Evolutionary conservation across 2,329 filamentous ascomycete genomes (phyloP), one percentile per base, ranked within the genome.

Genomic region (Diaporthe sp.): DNA sequence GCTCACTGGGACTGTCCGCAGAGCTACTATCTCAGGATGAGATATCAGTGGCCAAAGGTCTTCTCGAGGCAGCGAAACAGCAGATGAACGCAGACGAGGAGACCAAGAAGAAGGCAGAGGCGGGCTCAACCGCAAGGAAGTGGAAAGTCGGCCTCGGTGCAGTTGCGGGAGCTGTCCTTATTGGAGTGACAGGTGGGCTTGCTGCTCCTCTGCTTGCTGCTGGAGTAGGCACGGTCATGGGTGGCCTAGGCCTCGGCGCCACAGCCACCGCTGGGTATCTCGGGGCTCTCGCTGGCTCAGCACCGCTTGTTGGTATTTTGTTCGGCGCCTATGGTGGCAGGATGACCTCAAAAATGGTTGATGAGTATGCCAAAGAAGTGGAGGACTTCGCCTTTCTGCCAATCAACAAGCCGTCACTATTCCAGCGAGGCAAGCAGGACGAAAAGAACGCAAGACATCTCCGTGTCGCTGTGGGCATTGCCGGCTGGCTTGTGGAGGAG

Each of bases 121-220:
- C 94, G 76, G 94, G 94, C 73, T 91, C 94, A 78, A 85, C 89
- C 9, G 88, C 91, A 22, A 88, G 95, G 10, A 94, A 94, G 82
- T 98, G 95, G 94, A 98, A 98, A 82, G 95, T 98, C 25, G 95
- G 96, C 0, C 87, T 98, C 39, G 96, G 96, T 0, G 94, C 94
- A 13, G 95, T 97, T 0, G 95, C 95, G 0, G 96, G 96, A 20
- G 96, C 96, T 2, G 94, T 94, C 0, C 87, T 98, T 1, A 96
- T 98, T n/a, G 96, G 96, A 12, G 90, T 98, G 6, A 98, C 95
- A 0, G 96, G 96, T 28, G 96, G 96, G 1, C 87, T 98, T 22
- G 96, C 96, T 1, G 95, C 96, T 0, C 96, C 96, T 0, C 87
- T 98, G 0, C 93, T 98, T 17, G 96, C 96, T 4, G 95, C 95